Conservation (phyloP, 2,329 filamentous ascomycete species). For the Bipolaris bicolor region DNA sequence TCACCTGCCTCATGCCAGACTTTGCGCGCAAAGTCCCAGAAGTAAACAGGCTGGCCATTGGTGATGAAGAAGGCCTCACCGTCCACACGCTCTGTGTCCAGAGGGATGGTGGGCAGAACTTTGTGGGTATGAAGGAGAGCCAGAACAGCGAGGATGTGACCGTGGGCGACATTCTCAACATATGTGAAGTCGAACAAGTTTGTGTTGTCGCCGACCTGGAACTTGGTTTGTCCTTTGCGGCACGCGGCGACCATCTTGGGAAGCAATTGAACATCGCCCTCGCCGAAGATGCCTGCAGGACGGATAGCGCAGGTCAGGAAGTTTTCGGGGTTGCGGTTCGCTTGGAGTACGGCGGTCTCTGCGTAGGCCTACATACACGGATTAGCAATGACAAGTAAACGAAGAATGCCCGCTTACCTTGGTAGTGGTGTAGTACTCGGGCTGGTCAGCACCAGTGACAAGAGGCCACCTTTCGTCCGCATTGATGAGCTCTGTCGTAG, state of each 20-base stretch:
- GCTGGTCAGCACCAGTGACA: slow-evolving; percentile 54
- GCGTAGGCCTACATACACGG: slow-evolving; percentile 48
- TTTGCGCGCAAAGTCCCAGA: slow-evolving; percentile 58
- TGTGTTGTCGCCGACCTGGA: slow-evolving; percentile 59
- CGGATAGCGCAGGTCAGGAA: slow-evolving; percentile 59
- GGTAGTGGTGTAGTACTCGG: slow-evolving; percentile 59
- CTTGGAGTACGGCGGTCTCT: slow-evolving; percentile 55
- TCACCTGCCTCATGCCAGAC: slow-evolving; percentile 55
- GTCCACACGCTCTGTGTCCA: slow-evolving; percentile 55
- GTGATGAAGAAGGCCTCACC: slow-evolving; percentile 61
- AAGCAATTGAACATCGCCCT: slow-evolving; percentile 55
- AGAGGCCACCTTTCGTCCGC: slow-evolving; percentile 57
- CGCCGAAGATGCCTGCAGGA: slow-evolving; percentile 59
- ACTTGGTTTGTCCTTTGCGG: slow-evolving; percentile 56
- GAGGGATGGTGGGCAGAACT: slow-evolving; percentile 45
- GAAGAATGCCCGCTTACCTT: slow-evolving; percentile 44
- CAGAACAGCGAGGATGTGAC: slow-evolving; percentile 57
- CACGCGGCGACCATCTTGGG: slow-evolving; percentile 55
- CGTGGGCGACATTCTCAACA: slow-evolving; percentile 59
- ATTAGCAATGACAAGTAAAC: neutral
- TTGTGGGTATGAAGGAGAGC: slow-evolving; percentile 56
- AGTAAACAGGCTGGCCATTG: slow-evolving; percentile 58
- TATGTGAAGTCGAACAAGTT: slow-evolving; percentile 63
- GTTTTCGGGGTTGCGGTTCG: slow-evolving; percentile 54
- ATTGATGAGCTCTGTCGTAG: slow-evolving; percentile 54